Conservation (phyloP, 1,284 basidiomycete genomes). For the Heterobasidion occidentale region DNA sequence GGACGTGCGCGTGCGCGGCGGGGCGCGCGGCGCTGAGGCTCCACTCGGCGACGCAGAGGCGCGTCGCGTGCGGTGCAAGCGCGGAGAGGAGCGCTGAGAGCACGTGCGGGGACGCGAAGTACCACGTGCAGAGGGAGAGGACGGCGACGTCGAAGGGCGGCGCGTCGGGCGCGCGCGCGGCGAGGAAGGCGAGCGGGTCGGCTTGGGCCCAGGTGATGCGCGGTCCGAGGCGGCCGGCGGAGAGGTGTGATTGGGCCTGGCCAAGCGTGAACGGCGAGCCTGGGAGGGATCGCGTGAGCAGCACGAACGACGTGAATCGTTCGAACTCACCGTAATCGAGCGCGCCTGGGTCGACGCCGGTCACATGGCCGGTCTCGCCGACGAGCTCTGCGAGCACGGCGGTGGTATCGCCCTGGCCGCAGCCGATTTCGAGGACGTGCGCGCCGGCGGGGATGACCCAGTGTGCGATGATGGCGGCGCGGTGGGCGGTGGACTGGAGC, state of each 20-base stretch:
- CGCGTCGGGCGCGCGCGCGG: background rate
- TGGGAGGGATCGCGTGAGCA: conserved; percentile 10
- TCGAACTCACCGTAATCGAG: conserved; percentile 27
- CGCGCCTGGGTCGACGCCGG: conserved; percentile 31
- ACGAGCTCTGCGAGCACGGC: conserved; percentile 30
- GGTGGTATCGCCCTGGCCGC: conserved; percentile 36
- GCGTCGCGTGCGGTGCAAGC: conserved; percentile 24
- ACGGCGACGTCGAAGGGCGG: conserved; percentile 27
- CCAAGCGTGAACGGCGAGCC: conserved; percentile 32
- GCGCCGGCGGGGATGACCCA: conserved; percentile 26
- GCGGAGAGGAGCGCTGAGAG: conserved; percentile 23
- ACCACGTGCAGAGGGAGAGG: conserved; percentile 32
- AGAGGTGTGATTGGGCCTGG: conserved; percentile 29
- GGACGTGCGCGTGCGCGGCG: conserved; percentile 24
- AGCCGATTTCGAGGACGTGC: conserved; percentile 31
- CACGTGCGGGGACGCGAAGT: conserved; percentile 29
- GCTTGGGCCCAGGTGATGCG: conserved; percentile 30
- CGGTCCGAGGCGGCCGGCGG: conserved; percentile 22
- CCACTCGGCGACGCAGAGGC: conserved; percentile 31
- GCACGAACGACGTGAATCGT: background rate
- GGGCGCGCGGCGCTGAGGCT: conserved; percentile 19
- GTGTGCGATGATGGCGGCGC: conserved; percentile 23
- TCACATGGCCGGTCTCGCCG: conserved; percentile 28
- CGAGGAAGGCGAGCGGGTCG: conserved; percentile 26
- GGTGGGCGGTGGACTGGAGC: conserved; percentile 25